These are phyloP conservation scores for Pythium phragmiticola DNA, from an alignment of 352 stramenopile species.

Conservation along the genomic window DNA sequence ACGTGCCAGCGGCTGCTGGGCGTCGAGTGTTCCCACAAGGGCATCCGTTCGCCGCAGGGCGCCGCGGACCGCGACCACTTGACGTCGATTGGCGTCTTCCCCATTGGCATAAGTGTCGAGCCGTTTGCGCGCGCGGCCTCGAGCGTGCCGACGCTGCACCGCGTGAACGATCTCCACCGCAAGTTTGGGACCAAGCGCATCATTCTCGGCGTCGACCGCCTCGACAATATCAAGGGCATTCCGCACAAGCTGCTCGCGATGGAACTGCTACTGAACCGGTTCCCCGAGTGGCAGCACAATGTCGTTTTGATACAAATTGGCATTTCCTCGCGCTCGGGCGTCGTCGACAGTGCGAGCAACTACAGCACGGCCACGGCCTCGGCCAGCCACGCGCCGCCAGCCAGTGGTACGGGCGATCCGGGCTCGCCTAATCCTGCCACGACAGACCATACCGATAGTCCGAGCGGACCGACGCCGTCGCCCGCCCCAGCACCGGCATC, in stretches of 20 bases:
- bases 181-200: constrained; percentile 84
- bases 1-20: constrained; percentile 75
- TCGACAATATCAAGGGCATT: constrained; percentile 90
- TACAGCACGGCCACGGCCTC: constrained; percentile 14
- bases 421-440: background rate
- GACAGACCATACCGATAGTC: constrained; percentile 19
- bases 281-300: constrained; percentile 93
- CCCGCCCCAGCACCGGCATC: constrained; percentile 5
- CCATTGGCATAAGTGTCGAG: constrained; percentile 85
- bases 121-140: constrained; percentile 69
- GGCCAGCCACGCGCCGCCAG: constrained; percentile 1
- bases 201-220: constrained; percentile 80
- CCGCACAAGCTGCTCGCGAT: constrained; percentile 88
- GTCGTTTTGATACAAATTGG: constrained; percentile 95
- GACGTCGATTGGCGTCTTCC: constrained; percentile 86
- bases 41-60: constrained; percentile 52
- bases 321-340: constrained; percentile 83
- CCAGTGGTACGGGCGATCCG: too few species aligned
- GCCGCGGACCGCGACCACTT: constrained; percentile 72
- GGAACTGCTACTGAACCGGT: constrained; percentile 78
- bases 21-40: constrained; percentile 72
- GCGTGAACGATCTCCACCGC: constrained; percentile 67
- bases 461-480: background rate
- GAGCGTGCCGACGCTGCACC: constrained; percentile 52
- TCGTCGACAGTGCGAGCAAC: constrained; percentile 36